Conservation (phyloP, 2,329 filamentous ascomycete species). For the Sporothrix humicola region DNA sequence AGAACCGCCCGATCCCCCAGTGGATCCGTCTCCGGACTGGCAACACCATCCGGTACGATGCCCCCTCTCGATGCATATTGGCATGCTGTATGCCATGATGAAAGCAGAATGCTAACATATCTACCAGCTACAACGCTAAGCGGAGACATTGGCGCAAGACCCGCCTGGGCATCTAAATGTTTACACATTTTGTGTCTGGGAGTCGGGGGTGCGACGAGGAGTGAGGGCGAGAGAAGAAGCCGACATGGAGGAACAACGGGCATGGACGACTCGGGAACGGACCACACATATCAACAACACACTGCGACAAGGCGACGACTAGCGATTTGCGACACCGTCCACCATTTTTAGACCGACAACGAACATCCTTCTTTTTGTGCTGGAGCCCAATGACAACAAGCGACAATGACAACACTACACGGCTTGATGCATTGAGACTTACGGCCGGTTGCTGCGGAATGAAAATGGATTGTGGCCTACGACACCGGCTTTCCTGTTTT, state of each 20-base stretch:
- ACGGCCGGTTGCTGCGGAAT: slow-evolving; percentile 1
- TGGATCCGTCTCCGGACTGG: slow-evolving; percentile 98
- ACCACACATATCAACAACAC: not conserved
- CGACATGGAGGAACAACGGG: not conserved
- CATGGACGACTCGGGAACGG: slow-evolving; percentile 1
- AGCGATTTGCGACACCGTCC: slow-evolving; percentile 5
- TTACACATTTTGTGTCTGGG: slow-evolving; percentile 27
- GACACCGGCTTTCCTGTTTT: not conserved
- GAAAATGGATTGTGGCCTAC: slow-evolving; percentile 16
- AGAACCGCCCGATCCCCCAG: slow-evolving; percentile 99
- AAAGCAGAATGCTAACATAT: not conserved
- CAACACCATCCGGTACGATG: slow-evolving; percentile 97
- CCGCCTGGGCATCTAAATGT: slow-evolving; percentile 92
- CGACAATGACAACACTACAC: not conserved
- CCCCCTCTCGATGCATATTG: not conserved
- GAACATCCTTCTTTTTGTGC: not conserved
- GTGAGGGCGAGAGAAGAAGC: slow-evolving; percentile 24
- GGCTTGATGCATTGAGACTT: not conserved
- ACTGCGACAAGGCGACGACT: slow-evolving; percentile 20
- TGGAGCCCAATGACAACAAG: slow-evolving; percentile 1
- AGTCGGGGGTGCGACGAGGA: slow-evolving; percentile 29
- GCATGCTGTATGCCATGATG: not conserved
- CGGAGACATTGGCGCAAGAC: slow-evolving; percentile 99
- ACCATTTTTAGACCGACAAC: not conserved
- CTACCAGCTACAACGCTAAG: slow-evolving; percentile 97